Evolutionary conservation across 192 early-diverging fungal species (phyloP).

Genomic region (Entophlyctis luteolus): DNA sequence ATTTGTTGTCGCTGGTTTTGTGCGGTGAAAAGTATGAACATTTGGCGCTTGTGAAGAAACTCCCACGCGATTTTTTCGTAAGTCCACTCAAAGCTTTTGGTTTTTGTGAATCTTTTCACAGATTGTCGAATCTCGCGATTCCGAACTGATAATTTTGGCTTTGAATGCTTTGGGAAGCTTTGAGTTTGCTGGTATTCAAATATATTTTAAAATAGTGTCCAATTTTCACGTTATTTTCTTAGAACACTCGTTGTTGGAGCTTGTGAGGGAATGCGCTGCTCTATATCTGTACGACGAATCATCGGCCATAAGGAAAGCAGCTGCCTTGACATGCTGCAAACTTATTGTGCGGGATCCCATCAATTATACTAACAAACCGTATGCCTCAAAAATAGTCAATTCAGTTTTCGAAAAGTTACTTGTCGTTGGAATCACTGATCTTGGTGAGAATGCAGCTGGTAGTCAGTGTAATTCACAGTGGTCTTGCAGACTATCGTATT

Average conservation of each 20-base stretch:
- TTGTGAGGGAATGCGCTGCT: slow-evolving; percentile 22
- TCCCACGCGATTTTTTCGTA: slow-evolving; percentile 33
- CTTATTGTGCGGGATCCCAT: slow-evolving; percentile 20
- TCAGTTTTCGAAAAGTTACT: slow-evolving; percentile 19
- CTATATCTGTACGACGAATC: slow-evolving; percentile 37
- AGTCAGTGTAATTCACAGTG: neutral
- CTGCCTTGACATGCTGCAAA: slow-evolving; percentile 35
- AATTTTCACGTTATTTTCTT: neutral
- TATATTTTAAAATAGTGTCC: neutral
- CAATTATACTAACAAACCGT: slow-evolving; percentile 7
- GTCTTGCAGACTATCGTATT: slow-evolving; percentile 37
- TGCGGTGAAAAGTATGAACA: slow-evolving; percentile 67
- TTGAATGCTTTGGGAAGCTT: slow-evolving; percentile 68
- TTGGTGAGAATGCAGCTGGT: neutral
- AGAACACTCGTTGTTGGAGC: slow-evolving; percentile 19
- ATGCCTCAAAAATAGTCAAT: slow-evolving; percentile 14
- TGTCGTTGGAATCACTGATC: slow-evolving; percentile 25
- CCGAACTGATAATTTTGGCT: slow-evolving; percentile 65
- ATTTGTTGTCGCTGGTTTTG: slow-evolving; percentile 71
- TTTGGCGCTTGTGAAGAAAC: slow-evolving; percentile 48
- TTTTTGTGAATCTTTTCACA: neutral
- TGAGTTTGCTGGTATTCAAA: slow-evolving; percentile 53
- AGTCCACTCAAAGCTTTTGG: slow-evolving; percentile 6
- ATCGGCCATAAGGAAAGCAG: slow-evolving; percentile 29
- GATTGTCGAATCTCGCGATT: slow-evolving; percentile 54